A percentile compares a stretch with the other conserved stretches of the same genome.
Evolutionary conservation across 2,329 filamentous ascomycete species (phyloP).

Genomic region (Pseudogymnoascus sp.): DNA sequence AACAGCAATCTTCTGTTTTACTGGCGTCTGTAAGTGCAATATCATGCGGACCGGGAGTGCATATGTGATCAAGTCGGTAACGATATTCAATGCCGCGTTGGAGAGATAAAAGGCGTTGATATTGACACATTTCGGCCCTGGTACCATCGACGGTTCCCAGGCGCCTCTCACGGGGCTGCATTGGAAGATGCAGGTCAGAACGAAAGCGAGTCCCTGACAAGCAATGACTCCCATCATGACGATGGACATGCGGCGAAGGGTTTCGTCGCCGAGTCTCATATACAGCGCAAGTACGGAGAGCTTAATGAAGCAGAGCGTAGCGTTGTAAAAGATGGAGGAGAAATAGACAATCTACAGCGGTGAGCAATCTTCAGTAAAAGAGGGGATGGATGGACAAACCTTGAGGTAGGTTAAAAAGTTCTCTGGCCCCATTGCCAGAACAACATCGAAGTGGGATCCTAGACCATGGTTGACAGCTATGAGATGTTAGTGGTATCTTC

Average conservation of each 20-base stretch:
- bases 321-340: conserved; percentile 11
- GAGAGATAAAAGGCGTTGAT: conserved; percentile 41
- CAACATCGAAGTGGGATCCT: background rate
- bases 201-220: conserved; percentile 35
- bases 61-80: conserved; percentile 40
- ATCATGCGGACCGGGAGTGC: conserved; percentile 38
- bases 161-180: conserved; percentile 34
- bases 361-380: background rate
- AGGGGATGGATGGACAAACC: background rate
- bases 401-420: background rate
- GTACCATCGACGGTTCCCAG: conserved; percentile 31
- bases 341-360: background rate
- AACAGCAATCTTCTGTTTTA: conserved; percentile 38
- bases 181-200: conserved; percentile 38
- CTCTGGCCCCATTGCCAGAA: background rate
- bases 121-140: conserved; percentile 32
- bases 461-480: conserved; percentile 9
- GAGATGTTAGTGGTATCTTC: background rate
- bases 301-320: conserved; percentile 34
- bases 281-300: conserved; percentile 40
- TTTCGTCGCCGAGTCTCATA: conserved; percentile 35
- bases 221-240: conserved; percentile 35
- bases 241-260: conserved; percentile 31
- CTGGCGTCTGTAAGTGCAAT: conserved; percentile 36
- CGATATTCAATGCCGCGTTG: conserved; percentile 40